Evolutionary conservation across 2,329 filamentous ascomycete genomes (phyloP).

Genomic region (Ilyonectria mors-panacis): DNA sequence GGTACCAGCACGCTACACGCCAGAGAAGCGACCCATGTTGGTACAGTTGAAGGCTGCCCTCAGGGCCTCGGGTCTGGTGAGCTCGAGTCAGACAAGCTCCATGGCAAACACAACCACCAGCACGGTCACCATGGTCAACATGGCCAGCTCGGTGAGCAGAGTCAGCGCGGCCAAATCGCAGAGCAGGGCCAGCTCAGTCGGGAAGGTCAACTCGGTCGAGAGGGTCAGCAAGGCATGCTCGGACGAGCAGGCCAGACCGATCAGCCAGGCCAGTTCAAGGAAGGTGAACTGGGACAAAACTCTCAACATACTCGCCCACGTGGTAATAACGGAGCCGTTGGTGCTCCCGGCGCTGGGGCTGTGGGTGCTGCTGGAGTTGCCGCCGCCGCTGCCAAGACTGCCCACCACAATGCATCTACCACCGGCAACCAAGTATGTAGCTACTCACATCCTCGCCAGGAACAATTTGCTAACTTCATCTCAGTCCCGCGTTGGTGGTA

Average conservation of each 20-base stretch:
- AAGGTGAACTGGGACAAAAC: background rate
- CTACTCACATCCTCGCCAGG: background rate
- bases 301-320: background rate
- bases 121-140: background rate
- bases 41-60: conserved; percentile 75
- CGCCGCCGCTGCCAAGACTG: background rate
- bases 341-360: background rate
- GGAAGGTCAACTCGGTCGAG: background rate
- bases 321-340: background rate
- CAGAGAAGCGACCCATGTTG: conserved; percentile 66
- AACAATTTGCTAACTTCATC: background rate
- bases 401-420: background rate
- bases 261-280: background rate
- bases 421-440: background rate
- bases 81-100: background rate
- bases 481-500: background rate
- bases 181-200: background rate
- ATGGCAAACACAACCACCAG: background rate
- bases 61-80: conserved; percentile 47
- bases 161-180: background rate
- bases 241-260: background rate
- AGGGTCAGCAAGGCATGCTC: background rate
- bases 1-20: conserved; percentile 64
- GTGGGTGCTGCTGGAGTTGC: background rate
- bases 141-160: background rate